These are phyloP conservation scores for Trichophyton equinum DNA, from an alignment of 2,329 filamentous ascomycete genomes.

Conservation along the genomic window DNA sequence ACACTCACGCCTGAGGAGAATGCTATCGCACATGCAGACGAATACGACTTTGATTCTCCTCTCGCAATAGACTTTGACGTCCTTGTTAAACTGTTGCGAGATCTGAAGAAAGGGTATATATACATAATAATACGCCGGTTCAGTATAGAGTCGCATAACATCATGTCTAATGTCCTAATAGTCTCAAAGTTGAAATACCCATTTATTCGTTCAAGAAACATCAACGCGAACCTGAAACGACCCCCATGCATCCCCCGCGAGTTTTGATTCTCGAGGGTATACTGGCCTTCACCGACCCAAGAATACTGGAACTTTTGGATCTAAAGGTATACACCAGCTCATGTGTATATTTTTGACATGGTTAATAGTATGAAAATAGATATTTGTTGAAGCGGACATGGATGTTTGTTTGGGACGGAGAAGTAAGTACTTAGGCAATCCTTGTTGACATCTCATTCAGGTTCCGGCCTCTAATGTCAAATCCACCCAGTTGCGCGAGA, in stretches of 20 bases:
- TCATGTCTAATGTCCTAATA: constrained; percentile 1
- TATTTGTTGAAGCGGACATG: constrained; percentile 91
- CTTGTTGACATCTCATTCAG: not conserved
- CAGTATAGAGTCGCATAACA: not conserved
- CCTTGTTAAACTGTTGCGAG: constrained; percentile 62
- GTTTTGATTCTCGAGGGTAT: constrained; percentile 94
- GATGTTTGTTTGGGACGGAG: constrained; percentile 85
- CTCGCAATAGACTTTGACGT: constrained; percentile 91
- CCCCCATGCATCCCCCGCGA: constrained; percentile 87
- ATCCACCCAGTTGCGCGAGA: constrained; percentile 58
- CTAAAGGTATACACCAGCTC: constrained; percentile 53
- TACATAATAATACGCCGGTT: no score
- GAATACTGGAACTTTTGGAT: constrained; percentile 76
- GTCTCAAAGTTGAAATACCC: constrained; percentile 61
- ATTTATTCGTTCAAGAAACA: constrained; percentile 94
- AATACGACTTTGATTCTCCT: constrained; percentile 92
- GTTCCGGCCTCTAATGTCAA: not conserved
- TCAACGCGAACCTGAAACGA: constrained; percentile 63
- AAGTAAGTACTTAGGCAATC: constrained; percentile 42
- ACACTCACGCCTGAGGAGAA: constrained; percentile 68
- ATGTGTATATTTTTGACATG: not conserved
- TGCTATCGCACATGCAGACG: constrained; percentile 68
- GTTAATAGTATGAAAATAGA: constrained; percentile 35
- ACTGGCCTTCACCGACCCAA: constrained; percentile 78
- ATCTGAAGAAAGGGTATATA: constrained; percentile 80